These are phyloP conservation scores for Globisporangium megalacanthum DNA, from an alignment of 352 stramenopile species.

Conservation along the genomic window DNA sequence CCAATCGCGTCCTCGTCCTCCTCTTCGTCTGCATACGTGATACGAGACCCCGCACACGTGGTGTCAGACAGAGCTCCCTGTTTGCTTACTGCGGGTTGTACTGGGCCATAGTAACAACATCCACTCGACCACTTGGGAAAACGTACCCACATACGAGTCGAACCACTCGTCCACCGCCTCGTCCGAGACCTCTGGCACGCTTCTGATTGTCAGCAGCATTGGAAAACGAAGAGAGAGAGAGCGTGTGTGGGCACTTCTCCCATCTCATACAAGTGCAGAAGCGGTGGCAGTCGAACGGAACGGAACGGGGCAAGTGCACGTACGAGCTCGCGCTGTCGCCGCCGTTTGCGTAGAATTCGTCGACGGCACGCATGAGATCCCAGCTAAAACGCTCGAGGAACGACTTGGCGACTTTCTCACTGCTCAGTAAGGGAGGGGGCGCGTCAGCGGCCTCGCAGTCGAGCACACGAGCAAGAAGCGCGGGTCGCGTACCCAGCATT, in stretches of 20 bases:
- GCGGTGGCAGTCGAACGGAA: constrained; percentile 10
- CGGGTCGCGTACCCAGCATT: constrained; percentile 47
- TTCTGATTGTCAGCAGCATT: constrained; percentile 11
- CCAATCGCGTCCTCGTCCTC: constrained; percentile 56
- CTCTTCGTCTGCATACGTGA: constrained; percentile 27
- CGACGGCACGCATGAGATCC: constrained; percentile 70
- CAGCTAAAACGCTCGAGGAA: constrained; percentile 79
- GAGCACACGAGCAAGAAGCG: not conserved
- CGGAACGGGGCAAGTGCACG: constrained; percentile 8
- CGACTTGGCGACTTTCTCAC: constrained; percentile 59
- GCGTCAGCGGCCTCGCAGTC: not conserved
- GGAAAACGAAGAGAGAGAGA: not conserved
- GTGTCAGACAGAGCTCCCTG: not conserved
- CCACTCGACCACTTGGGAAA: not conserved
- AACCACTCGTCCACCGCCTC: constrained; percentile 51
- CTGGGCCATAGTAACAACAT: too few species aligned
- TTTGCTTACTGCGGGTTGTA: not conserved
- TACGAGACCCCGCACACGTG: too few species aligned
- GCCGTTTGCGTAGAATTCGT: constrained; percentile 72
- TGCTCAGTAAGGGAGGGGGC: constrained; percentile 9
- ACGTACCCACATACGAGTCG: constrained; percentile 52
- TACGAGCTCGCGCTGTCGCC: constrained; percentile 24
- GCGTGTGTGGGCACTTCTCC: too few species aligned
- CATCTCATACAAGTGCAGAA: not conserved
- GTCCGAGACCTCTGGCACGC: not conserved